Conservation (phyloP, 129 eudicot species). For the Pittosporum tobira region DNA sequence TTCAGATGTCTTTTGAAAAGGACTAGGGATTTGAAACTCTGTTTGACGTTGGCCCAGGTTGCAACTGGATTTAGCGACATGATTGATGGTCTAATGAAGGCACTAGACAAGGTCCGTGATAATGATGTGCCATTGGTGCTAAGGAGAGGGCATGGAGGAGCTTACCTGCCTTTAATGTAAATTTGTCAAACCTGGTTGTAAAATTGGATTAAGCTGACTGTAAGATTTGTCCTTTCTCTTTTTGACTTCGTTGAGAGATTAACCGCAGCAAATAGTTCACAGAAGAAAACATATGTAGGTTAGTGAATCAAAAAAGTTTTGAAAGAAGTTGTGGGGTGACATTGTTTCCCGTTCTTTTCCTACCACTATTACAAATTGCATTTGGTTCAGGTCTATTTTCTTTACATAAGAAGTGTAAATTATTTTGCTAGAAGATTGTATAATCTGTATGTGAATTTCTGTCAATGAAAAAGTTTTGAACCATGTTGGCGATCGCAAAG, state of each 20-base stretch:
- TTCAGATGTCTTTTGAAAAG: slow-evolving; percentile 81
- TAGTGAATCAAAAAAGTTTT: slow-evolving; percentile 17
- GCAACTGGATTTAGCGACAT: slow-evolving; percentile 86
- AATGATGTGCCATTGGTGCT: slow-evolving; percentile 87
- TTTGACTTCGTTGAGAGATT: background rate
- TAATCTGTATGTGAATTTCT: too few relatives aligned
- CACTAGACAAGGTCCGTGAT: slow-evolving; percentile 82
- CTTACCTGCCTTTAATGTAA: slow-evolving; percentile 89
- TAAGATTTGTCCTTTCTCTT: background rate
- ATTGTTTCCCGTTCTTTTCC: slow-evolving; percentile 10
- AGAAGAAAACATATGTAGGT: slow-evolving; percentile 8
- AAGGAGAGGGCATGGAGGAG: slow-evolving; percentile 98
- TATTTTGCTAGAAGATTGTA: too few relatives aligned
- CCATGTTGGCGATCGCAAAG: too few relatives aligned
- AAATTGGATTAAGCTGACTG: too few relatives aligned
- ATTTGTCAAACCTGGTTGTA: background rate
- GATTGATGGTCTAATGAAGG: slow-evolving; percentile 48
- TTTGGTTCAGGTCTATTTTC: too few relatives aligned
- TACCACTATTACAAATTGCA: background rate
- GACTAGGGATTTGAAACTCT: slow-evolving; percentile 72
- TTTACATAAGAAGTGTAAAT: too few relatives aligned
- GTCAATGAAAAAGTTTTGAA: too few relatives aligned
- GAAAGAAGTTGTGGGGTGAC: slow-evolving; percentile 15
- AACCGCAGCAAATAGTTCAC: slow-evolving; percentile 7
- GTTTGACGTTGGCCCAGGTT: slow-evolving; percentile 57